A percentile compares a stretch with the other conserved stretches of the same genome.
Conservation (phyloP, 768 basidiomycete species). For the Naganishia friedmannii region DNA sequence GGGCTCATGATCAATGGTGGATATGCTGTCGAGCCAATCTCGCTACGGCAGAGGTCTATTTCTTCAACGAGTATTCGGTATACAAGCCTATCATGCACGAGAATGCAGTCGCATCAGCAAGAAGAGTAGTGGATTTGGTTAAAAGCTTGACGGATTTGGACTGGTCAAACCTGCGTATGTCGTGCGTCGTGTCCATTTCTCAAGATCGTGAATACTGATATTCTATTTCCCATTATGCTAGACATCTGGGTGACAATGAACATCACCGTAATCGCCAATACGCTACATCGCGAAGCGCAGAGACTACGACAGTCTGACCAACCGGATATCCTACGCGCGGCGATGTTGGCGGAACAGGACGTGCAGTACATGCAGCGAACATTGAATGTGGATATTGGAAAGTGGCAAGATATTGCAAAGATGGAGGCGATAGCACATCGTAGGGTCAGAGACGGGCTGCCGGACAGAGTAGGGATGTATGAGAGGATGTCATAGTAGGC, state of each 20-base stretch:
- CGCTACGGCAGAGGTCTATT: conserved; percentile 44
- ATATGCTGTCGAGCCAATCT: conserved; percentile 42
- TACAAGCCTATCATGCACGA: conserved; percentile 38
- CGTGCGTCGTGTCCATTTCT: neutral
- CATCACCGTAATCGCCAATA: conserved; percentile 41
- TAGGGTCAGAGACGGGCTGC: conserved; percentile 43
- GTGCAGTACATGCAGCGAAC: conserved; percentile 6
- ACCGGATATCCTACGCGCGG: neutral
- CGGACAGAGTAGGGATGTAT: conserved; percentile 48
- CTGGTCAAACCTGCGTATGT: conserved; percentile 14
- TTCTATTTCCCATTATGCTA: conserved; percentile 7
- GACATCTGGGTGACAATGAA: conserved; percentile 43
- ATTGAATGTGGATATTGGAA: conserved; percentile 26
- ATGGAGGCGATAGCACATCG: conserved; percentile 44
- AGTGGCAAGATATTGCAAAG: conserved; percentile 42
- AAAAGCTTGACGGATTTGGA: conserved; percentile 28
- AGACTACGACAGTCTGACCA: conserved; percentile 31
- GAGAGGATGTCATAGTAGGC: conserved; percentile 37
- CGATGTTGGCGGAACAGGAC: conserved; percentile 18
- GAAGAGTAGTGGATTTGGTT: conserved; percentile 38
- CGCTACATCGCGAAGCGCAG: conserved; percentile 42
- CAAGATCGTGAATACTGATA: neutral
- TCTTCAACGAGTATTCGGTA: conserved; percentile 43
- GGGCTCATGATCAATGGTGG: conserved; percentile 45
- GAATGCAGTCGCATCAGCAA: conserved; percentile 39